These are phyloP conservation scores for Suhomyces sp. DNA, from an alignment of 805 yeast genomes.

Conservation along the genomic window DNA sequence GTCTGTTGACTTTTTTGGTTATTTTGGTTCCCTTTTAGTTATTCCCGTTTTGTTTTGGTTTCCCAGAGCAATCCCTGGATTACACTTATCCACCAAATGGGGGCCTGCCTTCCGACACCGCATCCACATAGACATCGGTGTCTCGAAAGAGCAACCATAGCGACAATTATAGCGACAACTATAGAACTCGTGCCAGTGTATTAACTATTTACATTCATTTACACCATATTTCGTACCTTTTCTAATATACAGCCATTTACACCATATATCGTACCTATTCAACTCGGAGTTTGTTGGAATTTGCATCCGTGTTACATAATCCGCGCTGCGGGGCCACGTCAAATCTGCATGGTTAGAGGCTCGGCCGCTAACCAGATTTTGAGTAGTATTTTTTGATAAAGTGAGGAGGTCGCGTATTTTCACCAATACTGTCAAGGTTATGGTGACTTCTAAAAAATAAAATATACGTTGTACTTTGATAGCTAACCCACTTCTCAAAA, in stretches of 20 bases:
- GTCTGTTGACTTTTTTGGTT: neutral
- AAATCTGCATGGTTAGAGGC: neutral
- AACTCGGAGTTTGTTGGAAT: neutral
- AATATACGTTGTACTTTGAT: neutral
- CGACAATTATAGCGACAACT: neutral
- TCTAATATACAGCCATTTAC: neutral
- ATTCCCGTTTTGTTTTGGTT: neutral
- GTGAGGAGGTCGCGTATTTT: neutral
- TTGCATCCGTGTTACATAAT: neutral
- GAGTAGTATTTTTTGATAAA: neutral
- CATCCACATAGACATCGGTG: neutral
- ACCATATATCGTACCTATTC: neutral
- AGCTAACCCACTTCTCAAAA: no score
- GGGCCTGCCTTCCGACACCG: neutral
- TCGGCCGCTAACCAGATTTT: neutral
- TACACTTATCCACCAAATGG: neutral
- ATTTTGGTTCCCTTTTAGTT: neutral
- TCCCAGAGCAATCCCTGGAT: neutral
- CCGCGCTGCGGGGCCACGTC: neutral
- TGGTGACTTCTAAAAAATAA: neutral
- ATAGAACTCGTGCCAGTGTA: neutral
- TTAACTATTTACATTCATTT: no score
- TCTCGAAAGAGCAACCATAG: neutral
- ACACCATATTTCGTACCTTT: neutral
- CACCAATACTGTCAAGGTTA: neutral